Conservation (phyloP, 2,329 filamentous ascomycete species). For the Ceratocystis albifundus region DNA sequence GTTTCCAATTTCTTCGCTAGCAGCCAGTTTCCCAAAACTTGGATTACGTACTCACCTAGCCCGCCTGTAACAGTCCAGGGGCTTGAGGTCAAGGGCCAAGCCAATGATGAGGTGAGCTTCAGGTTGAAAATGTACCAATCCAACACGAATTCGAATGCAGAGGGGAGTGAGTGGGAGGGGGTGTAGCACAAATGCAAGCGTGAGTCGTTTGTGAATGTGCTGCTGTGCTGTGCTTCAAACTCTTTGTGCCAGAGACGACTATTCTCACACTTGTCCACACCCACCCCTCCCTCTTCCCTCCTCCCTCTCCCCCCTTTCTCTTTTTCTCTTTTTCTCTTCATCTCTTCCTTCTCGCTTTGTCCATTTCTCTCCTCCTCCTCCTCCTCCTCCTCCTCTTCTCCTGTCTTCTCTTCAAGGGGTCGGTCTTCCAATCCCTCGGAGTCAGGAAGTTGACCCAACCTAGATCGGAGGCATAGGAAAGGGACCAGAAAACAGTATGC, state of each 20-base stretch:
- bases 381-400: background rate
- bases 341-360: slow-evolving; percentile 1
- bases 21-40: background rate
- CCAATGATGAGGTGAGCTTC: background rate
- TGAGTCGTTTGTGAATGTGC: background rate
- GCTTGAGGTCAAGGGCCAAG: background rate
- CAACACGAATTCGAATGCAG: no score
- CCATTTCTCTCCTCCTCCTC: background rate
- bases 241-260: background rate
- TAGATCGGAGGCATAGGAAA: background rate
- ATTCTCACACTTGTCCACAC: background rate
- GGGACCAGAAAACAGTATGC: background rate
- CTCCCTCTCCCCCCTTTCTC: background rate
- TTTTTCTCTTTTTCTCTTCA: background rate
- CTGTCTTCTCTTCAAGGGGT: background rate
- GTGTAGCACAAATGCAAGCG: background rate
- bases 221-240: background rate
- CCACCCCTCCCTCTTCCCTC: background rate
- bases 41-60: slow-evolving; percentile 2
- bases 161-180: background rate
- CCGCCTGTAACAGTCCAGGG: background rate
- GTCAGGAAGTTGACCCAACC: slow-evolving; percentile 7
- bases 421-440: background rate
- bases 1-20: background rate
- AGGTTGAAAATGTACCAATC: no score